phyloP scores from a whole-genome alignment of 768 basidiomycete species.

The Hemileccinum rubropunctum region DNA sequence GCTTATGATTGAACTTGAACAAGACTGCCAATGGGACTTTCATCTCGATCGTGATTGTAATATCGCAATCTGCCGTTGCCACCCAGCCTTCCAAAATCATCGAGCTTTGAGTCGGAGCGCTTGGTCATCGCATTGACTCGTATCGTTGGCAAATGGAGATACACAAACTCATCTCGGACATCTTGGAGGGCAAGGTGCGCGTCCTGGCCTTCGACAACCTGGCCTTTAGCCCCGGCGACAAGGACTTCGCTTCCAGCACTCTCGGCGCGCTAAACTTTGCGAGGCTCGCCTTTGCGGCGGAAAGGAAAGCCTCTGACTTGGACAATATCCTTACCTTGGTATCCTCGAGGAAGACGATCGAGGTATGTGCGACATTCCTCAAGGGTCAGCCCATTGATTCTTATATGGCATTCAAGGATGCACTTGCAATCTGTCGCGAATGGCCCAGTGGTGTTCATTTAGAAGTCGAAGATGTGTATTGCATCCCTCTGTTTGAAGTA shows the following conservation, averaged over 20 bases:
- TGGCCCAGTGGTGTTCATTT: slow-evolving; percentile 46
- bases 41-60: not conserved
- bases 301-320: not conserved
- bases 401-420: slow-evolving; percentile 39
- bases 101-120: not conserved
- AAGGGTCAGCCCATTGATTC: not conserved
- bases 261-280: slow-evolving; percentile 61
- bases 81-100: slow-evolving; percentile 7
- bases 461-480: slow-evolving; percentile 50
- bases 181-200: slow-evolving; percentile 29
- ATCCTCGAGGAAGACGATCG: slow-evolving; percentile 12
- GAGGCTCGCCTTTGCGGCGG: slow-evolving; percentile 39
- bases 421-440: slow-evolving; percentile 45
- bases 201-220: slow-evolving; percentile 43
- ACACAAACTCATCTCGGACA: slow-evolving; percentile 12
- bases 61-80: slow-evolving; percentile 3
- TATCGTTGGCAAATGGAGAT: slow-evolving; percentile 9
- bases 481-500: slow-evolving; percentile 44
- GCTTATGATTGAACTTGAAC: not conserved
- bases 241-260: slow-evolving; percentile 42
- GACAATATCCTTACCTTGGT: slow-evolving; percentile 13
- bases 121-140: not conserved
- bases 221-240: slow-evolving; percentile 33
- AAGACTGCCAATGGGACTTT: no score
- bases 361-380: slow-evolving; percentile 9